Conservation (phyloP, 2,329 filamentous ascomycete species). For the Pestalotiopsis sp. region DNA sequence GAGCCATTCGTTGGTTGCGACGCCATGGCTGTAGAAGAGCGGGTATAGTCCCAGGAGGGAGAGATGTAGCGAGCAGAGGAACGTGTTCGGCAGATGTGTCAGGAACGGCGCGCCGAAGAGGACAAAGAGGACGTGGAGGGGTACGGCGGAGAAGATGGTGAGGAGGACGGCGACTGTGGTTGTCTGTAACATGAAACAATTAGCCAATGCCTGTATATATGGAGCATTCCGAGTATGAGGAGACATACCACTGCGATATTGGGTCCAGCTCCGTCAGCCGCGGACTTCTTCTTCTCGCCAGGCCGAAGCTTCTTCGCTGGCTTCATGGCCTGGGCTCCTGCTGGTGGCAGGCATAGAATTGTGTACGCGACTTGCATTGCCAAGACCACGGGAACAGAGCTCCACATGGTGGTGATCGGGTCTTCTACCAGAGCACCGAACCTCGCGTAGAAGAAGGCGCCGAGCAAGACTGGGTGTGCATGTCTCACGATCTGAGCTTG, state of each 20-base stretch:
- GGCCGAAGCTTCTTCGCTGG: slow-evolving; percentile 52
- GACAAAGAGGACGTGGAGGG: slow-evolving; percentile 66
- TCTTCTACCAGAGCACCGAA: slow-evolving; percentile 72
- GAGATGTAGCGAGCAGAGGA: slow-evolving; percentile 81
- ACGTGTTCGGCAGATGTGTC: slow-evolving; percentile 76
- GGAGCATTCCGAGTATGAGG: background rate
- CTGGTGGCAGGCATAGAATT: slow-evolving; percentile 65
- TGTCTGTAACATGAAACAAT: slow-evolving; percentile 49
- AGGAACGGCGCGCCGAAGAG: slow-evolving; percentile 92
- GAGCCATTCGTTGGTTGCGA: slow-evolving; percentile 73
- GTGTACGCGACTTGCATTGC: slow-evolving; percentile 67
- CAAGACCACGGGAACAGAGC: slow-evolving; percentile 63
- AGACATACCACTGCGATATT: slow-evolving; percentile 50
- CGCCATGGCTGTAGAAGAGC: slow-evolving; percentile 83
- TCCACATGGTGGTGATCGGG: slow-evolving; percentile 66
- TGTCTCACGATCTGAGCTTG: slow-evolving; percentile 59
- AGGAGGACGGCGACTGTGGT: slow-evolving; percentile 70
- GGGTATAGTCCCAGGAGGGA: slow-evolving; percentile 78
- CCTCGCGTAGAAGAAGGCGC: slow-evolving; percentile 63
- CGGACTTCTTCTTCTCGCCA: slow-evolving; percentile 56
- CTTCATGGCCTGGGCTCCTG: slow-evolving; percentile 48
- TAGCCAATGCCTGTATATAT: background rate
- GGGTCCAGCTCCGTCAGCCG: slow-evolving; percentile 41
- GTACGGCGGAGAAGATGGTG: slow-evolving; percentile 28
- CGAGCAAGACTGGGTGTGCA: slow-evolving; percentile 68